These are phyloP conservation scores for Zizania palustris DNA, from an alignment of 202 grass and related monocot genomes.

Conservation along the genomic window DNA sequence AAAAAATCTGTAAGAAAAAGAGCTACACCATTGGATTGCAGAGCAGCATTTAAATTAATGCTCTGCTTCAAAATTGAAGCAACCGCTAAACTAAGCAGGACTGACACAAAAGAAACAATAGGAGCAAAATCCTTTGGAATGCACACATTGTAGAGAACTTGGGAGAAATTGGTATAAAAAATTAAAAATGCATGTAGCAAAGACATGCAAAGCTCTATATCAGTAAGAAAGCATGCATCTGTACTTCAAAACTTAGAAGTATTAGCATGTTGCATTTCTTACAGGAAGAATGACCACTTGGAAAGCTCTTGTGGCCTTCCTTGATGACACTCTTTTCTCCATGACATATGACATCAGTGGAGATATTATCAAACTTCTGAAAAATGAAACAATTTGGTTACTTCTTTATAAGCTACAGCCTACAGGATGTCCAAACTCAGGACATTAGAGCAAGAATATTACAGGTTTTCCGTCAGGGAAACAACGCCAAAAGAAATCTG, in stretches of 20 bases:
- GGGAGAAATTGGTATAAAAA: not conserved
- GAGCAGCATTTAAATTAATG: not conserved
- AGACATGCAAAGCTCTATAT: not conserved
- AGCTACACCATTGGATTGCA: not conserved
- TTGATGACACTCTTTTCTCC: constrained; percentile 79
- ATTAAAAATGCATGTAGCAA: not conserved
- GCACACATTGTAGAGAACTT: not conserved
- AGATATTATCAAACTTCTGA: constrained; percentile 74
- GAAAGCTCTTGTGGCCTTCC: constrained; percentile 94
- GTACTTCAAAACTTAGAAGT: not conserved
- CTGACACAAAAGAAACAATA: not conserved
- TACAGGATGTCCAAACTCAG: constrained; percentile 6
- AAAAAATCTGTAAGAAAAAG: not conserved
- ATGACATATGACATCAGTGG: constrained; percentile 77
- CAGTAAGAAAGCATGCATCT: not conserved
- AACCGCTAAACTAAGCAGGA: constrained; percentile 8
- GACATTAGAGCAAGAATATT: constrained; percentile 21
- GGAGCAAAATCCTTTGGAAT: not conserved
- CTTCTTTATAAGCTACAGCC: not conserved
- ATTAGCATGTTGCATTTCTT: constrained; percentile 28
- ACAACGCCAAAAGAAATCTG: constrained; percentile 97
- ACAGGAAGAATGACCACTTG: constrained; percentile 88
- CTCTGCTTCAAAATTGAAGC: not conserved
- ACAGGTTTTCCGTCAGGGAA: constrained; percentile 88
- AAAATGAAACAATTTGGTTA: constrained; percentile 19